These are phyloP conservation scores for Boletus tomentosulus DNA, from an alignment of 768 basidiomycete species.

Conservation along the genomic window DNA sequence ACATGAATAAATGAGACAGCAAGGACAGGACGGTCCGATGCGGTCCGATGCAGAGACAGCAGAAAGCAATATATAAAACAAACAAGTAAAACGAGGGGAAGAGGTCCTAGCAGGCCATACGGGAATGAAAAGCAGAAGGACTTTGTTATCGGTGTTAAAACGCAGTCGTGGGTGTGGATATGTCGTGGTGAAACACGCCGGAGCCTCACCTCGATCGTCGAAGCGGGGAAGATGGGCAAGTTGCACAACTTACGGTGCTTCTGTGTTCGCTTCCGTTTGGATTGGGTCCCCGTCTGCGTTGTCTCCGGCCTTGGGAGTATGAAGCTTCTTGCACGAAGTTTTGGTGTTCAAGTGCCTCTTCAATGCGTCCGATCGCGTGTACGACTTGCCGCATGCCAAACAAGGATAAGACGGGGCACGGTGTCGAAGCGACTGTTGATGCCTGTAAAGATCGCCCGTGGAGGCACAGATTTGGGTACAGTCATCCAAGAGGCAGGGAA, in stretches of 20 bases:
- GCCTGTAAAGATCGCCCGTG: conserved; percentile 25
- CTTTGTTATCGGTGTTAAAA: background rate
- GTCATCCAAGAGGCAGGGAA: conserved; percentile 20
- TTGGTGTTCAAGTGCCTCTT: conserved; percentile 32
- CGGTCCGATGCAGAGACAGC: background rate
- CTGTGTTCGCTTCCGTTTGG: conserved; percentile 14
- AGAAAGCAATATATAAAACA: background rate
- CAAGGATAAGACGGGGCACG: conserved; percentile 20
- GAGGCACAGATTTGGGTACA: conserved; percentile 30
- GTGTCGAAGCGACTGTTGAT: conserved; percentile 30
- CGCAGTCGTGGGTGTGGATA: background rate
- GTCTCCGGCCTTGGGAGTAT: conserved; percentile 12
- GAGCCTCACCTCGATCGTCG: conserved; percentile 16
- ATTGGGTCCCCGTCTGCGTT: background rate
- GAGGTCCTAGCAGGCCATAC: background rate
- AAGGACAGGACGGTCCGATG: background rate
- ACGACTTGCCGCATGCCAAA: conserved; percentile 22
- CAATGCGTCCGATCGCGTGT: conserved; percentile 30
- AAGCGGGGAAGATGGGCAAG: background rate
- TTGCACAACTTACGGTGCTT: conserved; percentile 16
- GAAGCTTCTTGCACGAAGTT: conserved; percentile 24
- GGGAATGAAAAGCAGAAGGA: background rate
- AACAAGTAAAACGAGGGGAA: background rate
- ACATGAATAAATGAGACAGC: background rate
- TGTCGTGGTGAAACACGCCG: conserved; percentile 12